Percentiles rank a stretch among this genome's conserved stretches.
These are phyloP conservation scores for Silybum marianum DNA, from an alignment of 129 eudicot genomes.

Conservation along the genomic window DNA sequence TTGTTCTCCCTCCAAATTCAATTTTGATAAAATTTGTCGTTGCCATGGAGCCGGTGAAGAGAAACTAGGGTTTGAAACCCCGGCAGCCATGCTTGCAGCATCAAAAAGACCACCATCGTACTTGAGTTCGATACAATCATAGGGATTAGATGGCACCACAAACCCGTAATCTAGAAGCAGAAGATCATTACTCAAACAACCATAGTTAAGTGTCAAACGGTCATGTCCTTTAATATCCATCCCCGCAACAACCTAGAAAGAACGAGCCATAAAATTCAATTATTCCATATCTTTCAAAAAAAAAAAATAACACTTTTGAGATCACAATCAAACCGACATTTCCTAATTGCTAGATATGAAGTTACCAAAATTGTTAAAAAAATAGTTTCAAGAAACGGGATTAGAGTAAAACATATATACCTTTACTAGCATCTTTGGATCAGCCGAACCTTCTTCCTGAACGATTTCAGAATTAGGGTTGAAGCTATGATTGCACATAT, in stretches of 20 bases:
- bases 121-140: constrained; percentile 80
- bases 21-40: constrained; percentile 47
- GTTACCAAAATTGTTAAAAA: constrained; percentile 4
- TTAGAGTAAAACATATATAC: constrained; percentile 30
- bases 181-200: constrained; percentile 78
- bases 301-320: background rate
- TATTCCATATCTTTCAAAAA: background rate
- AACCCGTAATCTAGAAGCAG: constrained; percentile 95
- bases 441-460: constrained; percentile 55
- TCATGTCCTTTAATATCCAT: constrained; percentile 58
- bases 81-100: constrained; percentile 97
- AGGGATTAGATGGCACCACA: constrained; percentile 76
- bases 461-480: constrained; percentile 83
- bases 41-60: constrained; percentile 94
- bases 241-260: constrained; percentile 77
- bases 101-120: constrained; percentile 87
- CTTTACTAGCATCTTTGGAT: constrained; percentile 69
- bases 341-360: background rate
- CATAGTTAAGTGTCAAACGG: constrained; percentile 77
- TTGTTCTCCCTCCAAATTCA: constrained; percentile 72
- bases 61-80: constrained; percentile 78
- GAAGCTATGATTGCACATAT: constrained; percentile 98
- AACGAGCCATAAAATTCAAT: constrained; percentile 12
- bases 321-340: background rate
- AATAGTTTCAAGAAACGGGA: constrained; percentile 1